Evolutionary conservation across 225 moss, liverwort and hornwort species (phyloP).

Genomic region (Sphagnum tenellum): DNA sequence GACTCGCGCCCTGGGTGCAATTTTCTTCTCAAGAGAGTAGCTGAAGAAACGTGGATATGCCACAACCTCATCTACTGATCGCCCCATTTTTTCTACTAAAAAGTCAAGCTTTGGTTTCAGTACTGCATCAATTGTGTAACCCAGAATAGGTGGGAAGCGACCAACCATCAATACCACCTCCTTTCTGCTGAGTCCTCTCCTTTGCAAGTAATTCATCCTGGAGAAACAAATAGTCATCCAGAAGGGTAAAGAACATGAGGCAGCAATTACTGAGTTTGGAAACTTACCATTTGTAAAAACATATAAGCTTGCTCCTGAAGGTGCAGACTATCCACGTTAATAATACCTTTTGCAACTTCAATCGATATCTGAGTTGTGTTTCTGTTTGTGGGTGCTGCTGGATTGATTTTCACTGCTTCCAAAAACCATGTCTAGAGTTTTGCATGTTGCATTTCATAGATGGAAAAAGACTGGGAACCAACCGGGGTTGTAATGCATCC

Average conservation of each 20-base stretch:
- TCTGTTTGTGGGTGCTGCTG: no score
- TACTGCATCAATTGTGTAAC: slow-evolving; percentile 73
- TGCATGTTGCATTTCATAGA: no score
- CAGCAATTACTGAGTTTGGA: not conserved
- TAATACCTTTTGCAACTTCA: not conserved
- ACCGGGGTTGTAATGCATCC: slow-evolving; percentile 71
- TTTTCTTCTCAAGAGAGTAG: slow-evolving; percentile 86
- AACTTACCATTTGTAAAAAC: not conserved
- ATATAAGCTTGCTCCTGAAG: not conserved
- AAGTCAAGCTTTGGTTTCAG: slow-evolving; percentile 77
- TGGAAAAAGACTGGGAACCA: not conserved
- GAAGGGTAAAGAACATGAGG: not conserved
- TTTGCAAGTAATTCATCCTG: slow-evolving; percentile 78
- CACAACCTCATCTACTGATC: slow-evolving; percentile 61
- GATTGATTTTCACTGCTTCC: not conserved
- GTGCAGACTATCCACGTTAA: not conserved
- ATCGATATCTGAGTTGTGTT: not conserved
- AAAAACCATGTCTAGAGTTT: no score
- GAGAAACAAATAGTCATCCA: slow-evolving; percentile 4
- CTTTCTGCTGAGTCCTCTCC: slow-evolving; percentile 42
- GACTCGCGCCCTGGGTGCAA: slow-evolving; percentile 76
- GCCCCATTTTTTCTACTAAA: slow-evolving; percentile 52
- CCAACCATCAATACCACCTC: slow-evolving; percentile 70
- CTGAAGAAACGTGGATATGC: slow-evolving; percentile 84
- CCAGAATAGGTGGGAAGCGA: slow-evolving; percentile 77